A percentile compares a stretch with the other conserved stretches of the same genome.
phyloP scores from a whole-genome alignment of 495 filamentous ascomycete genomes.

The Massariosphaeria phaeospora region DNA sequence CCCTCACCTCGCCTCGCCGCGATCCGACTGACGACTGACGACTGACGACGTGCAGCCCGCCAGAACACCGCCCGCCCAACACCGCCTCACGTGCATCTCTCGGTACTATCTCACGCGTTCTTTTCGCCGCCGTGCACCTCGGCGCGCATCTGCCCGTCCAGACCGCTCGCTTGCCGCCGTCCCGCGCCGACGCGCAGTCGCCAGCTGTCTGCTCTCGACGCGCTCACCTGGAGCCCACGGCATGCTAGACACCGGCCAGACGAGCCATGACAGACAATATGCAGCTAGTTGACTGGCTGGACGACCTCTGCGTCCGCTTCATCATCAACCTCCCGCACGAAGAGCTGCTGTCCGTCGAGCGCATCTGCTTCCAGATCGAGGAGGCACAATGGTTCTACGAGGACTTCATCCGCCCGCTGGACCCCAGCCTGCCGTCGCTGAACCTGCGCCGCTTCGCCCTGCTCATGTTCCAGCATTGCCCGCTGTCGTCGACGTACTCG shows the following conservation, averaged over 20 bases:
- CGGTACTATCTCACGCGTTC: conserved; percentile 8
- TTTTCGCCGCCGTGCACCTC: not conserved
- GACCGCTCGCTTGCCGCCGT: not conserved
- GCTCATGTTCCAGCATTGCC: conserved; percentile 88
- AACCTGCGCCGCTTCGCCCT: conserved; percentile 75
- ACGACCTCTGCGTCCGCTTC: conserved; percentile 92
- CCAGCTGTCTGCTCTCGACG: not conserved
- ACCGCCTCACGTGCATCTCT: not conserved
- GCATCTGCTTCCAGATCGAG: conserved; percentile 96
- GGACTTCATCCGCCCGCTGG: conserved; percentile 90
- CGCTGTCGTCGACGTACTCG: conserved; percentile 74
- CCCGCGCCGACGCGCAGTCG: not conserved
- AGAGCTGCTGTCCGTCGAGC: conserved; percentile 81
- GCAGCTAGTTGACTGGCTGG: conserved; percentile 89
- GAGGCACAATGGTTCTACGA: conserved; percentile 99
- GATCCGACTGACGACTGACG: too few species aligned
- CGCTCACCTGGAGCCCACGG: conserved; percentile 8
- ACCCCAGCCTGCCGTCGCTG: conserved; percentile 78
- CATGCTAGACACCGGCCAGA: conserved; percentile 43
- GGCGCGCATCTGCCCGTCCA: not conserved
- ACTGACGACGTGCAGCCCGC: too few species aligned
- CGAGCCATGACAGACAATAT: conserved; percentile 65
- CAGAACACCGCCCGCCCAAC: too few species aligned
- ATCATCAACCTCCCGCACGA: conserved; percentile 91
- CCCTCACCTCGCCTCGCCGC: not conserved